A percentile compares a stretch with the other conserved stretches of the same genome.
Evolutionary conservation across 805 yeast genomes (phyloP).

Genomic region (Ogataea trehaloabstinens): DNA sequence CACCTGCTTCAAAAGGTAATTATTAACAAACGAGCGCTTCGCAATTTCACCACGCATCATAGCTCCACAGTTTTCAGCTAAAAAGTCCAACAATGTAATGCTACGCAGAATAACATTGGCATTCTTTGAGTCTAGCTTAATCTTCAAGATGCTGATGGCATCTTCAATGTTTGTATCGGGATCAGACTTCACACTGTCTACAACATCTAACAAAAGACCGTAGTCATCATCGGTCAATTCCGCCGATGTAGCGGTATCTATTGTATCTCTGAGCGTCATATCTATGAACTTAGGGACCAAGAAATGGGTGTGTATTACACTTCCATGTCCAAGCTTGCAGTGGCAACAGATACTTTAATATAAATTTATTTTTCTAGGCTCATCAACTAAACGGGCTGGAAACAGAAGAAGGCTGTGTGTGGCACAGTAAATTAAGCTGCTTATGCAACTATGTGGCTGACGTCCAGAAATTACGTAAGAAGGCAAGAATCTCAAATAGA

Average conservation of each 20-base stretch:
- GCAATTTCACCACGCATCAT: slow-evolving; percentile 63
- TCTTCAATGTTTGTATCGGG: slow-evolving; percentile 55
- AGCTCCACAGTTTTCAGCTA: slow-evolving; percentile 79
- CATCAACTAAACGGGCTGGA: no score
- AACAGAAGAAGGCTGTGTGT: no score
- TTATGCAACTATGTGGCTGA: no score
- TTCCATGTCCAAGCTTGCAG: no score
- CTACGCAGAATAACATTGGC: slow-evolving; percentile 67
- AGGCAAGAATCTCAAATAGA: no score
- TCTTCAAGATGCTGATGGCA: slow-evolving; percentile 44
- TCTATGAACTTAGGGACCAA: no score
- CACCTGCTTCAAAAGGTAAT: slow-evolving; percentile 45
- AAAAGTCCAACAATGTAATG: slow-evolving; percentile 50
- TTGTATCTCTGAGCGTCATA: slow-evolving; percentile 19
- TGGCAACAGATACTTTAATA: no score
- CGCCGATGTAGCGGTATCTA: slow-evolving; percentile 60
- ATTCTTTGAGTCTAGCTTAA: slow-evolving; percentile 49
- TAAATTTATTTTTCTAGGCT: no score
- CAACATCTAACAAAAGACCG: slow-evolving; percentile 60
- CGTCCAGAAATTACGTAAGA: no score
- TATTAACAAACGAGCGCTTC: slow-evolving; percentile 49
- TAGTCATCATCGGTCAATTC: slow-evolving; percentile 66
- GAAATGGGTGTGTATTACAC: no score
- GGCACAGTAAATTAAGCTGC: no score
- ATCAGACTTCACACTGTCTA: slow-evolving; percentile 61